phyloP scores from a whole-genome alignment of 2,329 filamentous ascomycete species.

The Kalmusia sp. region DNA sequence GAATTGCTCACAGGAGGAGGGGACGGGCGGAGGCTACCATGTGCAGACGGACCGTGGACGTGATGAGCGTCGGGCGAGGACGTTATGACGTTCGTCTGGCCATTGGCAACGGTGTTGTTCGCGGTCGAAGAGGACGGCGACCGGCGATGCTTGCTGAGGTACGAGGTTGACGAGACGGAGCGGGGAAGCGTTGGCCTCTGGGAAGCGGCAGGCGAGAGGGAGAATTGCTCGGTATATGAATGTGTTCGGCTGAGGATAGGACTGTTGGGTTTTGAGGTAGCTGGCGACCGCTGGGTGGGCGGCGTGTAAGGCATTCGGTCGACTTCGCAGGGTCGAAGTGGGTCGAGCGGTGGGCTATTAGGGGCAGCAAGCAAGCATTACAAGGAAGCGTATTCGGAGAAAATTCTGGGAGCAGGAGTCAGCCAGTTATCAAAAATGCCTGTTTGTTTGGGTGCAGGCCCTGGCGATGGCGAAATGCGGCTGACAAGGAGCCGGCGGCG shows the following conservation, averaged over 20 bases:
- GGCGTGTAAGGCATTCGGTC: constrained; percentile 86
- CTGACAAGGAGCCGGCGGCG: constrained; percentile 2
- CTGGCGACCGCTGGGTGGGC: constrained; percentile 70
- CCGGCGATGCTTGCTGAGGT: constrained; percentile 67
- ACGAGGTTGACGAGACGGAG: constrained; percentile 65
- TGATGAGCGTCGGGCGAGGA: constrained; percentile 26
- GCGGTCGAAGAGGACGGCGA: constrained; percentile 57
- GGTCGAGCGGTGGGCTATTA: constrained; percentile 45
- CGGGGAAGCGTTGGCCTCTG: constrained; percentile 59
- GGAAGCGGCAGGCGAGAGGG: constrained; percentile 39
- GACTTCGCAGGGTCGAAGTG: constrained; percentile 41
- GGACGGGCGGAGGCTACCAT: constrained; percentile 77
- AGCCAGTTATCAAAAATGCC: constrained; percentile 2
- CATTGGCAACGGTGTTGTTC: constrained; percentile 40
- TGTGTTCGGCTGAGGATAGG: constrained; percentile 58
- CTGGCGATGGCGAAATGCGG: constrained; percentile 2
- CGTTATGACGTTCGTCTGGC: constrained; percentile 32
- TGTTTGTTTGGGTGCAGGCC: background rate
- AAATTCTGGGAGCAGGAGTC: background rate
- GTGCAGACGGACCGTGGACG: constrained; percentile 45
- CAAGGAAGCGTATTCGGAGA: constrained; percentile 43
- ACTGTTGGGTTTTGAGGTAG: constrained; percentile 61
- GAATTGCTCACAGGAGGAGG: constrained; percentile 81
- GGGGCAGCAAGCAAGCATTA: constrained; percentile 50
- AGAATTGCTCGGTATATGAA: constrained; percentile 54